phyloP scores from a whole-genome alignment of 2,329 filamentous ascomycete genomes.

The Cryphonectria carpinicola region DNA sequence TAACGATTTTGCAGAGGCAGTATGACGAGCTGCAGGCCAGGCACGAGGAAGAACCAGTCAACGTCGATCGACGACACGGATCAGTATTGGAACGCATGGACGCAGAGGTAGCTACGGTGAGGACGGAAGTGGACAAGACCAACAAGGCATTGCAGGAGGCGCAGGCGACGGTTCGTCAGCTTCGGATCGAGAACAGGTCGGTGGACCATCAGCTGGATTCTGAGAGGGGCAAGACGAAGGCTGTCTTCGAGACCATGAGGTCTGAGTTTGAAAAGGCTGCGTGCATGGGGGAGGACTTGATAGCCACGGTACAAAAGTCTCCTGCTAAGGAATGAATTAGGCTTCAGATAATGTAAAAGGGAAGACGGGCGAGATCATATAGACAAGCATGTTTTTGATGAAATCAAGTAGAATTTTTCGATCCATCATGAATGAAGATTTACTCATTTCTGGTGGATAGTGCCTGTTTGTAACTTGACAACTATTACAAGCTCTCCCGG shows the following conservation, averaged over 20 bases:
- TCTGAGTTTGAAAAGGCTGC: conserved; percentile 53
- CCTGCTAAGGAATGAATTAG: too few species aligned
- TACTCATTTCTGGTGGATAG: background rate
- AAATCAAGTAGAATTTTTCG: background rate
- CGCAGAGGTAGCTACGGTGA: conserved; percentile 52
- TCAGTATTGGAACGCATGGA: conserved; percentile 55
- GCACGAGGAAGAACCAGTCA: conserved; percentile 34
- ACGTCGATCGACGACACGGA: conserved; percentile 48
- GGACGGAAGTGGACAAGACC: conserved; percentile 52
- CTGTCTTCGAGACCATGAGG: conserved; percentile 54
- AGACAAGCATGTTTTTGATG: conserved; percentile 47
- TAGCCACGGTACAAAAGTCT: too few species aligned
- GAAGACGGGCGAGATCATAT: conserved; percentile 39
- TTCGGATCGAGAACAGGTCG: conserved; percentile 52
- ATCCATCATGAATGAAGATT: background rate
- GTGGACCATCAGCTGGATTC: conserved; percentile 42
- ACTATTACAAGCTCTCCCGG: too few species aligned
- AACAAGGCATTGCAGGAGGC: conserved; percentile 51
- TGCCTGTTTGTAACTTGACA: background rate
- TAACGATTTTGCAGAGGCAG: conserved; percentile 41
- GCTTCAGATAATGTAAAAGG: too few species aligned
- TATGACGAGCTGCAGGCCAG: conserved; percentile 38
- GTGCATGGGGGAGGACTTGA: too few species aligned
- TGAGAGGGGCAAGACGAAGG: conserved; percentile 46
- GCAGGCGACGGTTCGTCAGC: conserved; percentile 48